Conservation (phyloP, 2,329 filamentous ascomycete genomes). For the Trichoderma sp. region DNA sequence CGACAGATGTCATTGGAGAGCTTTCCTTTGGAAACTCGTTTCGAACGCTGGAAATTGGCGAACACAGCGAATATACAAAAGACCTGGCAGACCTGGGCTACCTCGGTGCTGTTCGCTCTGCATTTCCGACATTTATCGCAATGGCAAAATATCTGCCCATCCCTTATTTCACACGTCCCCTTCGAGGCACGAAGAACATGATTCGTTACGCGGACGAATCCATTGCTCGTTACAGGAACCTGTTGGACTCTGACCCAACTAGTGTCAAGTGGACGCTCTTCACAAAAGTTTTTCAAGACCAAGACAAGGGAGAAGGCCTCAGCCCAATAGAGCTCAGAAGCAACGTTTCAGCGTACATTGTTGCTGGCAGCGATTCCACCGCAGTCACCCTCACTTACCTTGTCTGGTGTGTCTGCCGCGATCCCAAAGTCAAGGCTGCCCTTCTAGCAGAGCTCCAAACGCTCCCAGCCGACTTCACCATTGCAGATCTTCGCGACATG, state of each 20-base stretch:
- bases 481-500: background rate
- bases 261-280: slow-evolving; percentile 39
- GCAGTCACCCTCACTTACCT: slow-evolving; percentile 52
- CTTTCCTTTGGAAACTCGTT: slow-evolving; percentile 60
- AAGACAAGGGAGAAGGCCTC: slow-evolving; percentile 34
- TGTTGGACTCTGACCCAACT: slow-evolving; percentile 29
- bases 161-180: background rate
- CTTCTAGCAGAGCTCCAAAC: slow-evolving; percentile 41
- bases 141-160: background rate
- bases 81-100: slow-evolving; percentile 45
- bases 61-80: background rate
- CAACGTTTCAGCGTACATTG: slow-evolving; percentile 48
- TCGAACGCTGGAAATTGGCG: slow-evolving; percentile 42
- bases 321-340: slow-evolving; percentile 38
- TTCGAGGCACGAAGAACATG: slow-evolving; percentile 30
- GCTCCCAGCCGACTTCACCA: slow-evolving; percentile 31
- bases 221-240: slow-evolving; percentile 33
- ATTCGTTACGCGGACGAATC: slow-evolving; percentile 34
- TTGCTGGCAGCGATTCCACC: slow-evolving; percentile 56
- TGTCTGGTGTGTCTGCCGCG: slow-evolving; percentile 42
- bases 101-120: slow-evolving; percentile 42
- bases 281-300: slow-evolving; percentile 40
- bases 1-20: slow-evolving; percentile 56
- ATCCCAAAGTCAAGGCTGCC: slow-evolving; percentile 34
- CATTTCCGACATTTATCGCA: background rate